phyloP scores from a whole-genome alignment of 768 basidiomycete genomes.

The Russula sp. region DNA sequence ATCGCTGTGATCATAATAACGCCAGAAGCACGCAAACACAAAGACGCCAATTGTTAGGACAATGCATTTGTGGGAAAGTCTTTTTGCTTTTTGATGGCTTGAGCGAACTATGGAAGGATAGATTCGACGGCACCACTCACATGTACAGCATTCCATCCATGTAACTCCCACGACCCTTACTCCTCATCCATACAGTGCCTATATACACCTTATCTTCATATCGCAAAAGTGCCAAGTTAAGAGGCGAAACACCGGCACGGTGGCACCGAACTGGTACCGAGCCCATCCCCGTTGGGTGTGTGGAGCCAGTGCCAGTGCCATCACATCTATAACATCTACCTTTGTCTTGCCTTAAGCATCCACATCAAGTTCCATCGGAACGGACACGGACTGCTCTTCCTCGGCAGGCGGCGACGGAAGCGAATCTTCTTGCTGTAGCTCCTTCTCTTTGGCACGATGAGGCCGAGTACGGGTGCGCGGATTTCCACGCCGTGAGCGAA shows the following conservation, averaged over 20 bases:
- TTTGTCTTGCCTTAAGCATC: conserved; percentile 22
- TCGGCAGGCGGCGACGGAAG: not conserved
- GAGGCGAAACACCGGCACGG: too few species aligned
- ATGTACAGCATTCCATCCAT: too few species aligned
- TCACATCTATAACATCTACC: too few species aligned
- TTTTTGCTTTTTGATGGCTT: too few species aligned
- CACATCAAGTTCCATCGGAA: conserved; percentile 34
- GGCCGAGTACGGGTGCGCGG: not conserved
- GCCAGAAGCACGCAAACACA: not conserved
- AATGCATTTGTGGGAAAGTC: not conserved
- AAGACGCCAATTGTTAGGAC: conserved; percentile 9
- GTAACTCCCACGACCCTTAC: too few species aligned
- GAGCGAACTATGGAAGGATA: not conserved
- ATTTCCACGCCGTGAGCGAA: conserved; percentile 7
- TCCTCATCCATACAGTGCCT: not conserved
- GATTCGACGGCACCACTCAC: not conserved
- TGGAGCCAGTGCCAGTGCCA: too few species aligned
- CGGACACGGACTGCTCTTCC: conserved; percentile 23
- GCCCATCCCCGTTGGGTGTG: too few species aligned
- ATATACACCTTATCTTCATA: not conserved
- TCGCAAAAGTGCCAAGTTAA: not conserved
- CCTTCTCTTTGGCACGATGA: conserved; percentile 14
- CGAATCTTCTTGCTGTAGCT: not conserved
- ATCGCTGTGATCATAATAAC: too few species aligned
- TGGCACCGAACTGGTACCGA: too few species aligned